Evolutionary conservation across 768 basidiomycete species (phyloP), one percentile per base, ranked within the genome.

Genomic region (Hysterangium stoloniferum): DNA sequence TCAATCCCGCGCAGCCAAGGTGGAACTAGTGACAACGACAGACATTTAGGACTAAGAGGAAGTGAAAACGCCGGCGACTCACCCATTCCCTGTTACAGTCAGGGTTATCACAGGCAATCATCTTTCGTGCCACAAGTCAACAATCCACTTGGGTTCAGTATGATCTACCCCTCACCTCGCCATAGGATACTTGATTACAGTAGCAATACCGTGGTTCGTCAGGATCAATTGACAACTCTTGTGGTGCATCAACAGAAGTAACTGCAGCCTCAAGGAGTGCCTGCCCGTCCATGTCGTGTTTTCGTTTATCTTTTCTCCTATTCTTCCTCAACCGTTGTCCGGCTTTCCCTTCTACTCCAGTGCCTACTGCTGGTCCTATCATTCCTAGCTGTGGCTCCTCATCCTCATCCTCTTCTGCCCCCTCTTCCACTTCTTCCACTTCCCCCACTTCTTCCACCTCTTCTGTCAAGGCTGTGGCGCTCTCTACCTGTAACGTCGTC

Each of bases 71-170:
- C 40, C 9, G 36, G 12, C 24, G 17, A 72, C 86, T 63, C 59
- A 86, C 91, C 91, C 91, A 95, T 81, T 92, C 87, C 33, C 72
- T 69, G 56, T 75, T 69, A 62, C 91, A 95, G 13, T 72, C 68
- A 36, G 71, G 66, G 56, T 77, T 76, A 61, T 95, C 91, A 59
- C 91, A 95, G 13, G 72, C 91, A 54, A 95, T 82, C 91, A 95
- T 92, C 84, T 86, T 53, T 22, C 43, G 38, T n/a, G n/a, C n/a
- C n/a, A 35, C 36, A 54, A 52, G 15, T 34, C 17, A 27, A 27
- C 17, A 4, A 12, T 24, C 47, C 28, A 48, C 22, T 19, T 38
- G 17, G n/a, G n/a, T n/a, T n/a, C n/a, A n/a, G n/a, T n/a, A n/a
- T n/a, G 45, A 31, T 48, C 47, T 48, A 36, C 38, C n/a, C 12